Evolutionary conservation across 129 eudicot species (phyloP).

Genomic region (Artemisia tridentata): DNA sequence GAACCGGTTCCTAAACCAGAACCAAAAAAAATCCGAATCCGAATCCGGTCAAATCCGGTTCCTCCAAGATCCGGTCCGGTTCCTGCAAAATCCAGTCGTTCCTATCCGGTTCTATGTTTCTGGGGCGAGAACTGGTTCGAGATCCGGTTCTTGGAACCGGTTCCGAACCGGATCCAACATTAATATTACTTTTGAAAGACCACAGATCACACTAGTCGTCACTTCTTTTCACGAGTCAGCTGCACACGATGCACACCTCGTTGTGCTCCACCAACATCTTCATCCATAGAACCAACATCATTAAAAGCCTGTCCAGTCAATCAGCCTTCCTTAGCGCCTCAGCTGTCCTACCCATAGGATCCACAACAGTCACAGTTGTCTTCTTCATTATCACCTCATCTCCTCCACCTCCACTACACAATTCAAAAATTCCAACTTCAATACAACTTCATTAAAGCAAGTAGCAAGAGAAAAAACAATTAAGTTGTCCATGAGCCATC

Average conservation of each 20-base stretch:
- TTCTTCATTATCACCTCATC: neutral
- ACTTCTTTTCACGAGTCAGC: constrained; percentile 20
- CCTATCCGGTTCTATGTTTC: no score
- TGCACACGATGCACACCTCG: constrained; percentile 25
- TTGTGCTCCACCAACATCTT: neutral
- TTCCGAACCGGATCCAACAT: no score
- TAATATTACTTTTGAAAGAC: no score
- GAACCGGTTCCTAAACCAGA: no score
- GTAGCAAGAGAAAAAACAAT: neutral
- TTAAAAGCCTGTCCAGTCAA: constrained; percentile 31
- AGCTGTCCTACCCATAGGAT: neutral
- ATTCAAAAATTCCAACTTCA: neutral
- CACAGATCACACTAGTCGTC: neutral
- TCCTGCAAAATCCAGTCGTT: no score
- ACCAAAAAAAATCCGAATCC: no score
- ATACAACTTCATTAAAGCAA: neutral
- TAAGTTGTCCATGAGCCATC: no score
- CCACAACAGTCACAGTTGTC: neutral
- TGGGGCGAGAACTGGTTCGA: no score
- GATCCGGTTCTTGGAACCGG: no score
- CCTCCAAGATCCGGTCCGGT: no score
- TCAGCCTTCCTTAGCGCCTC: constrained; percentile 27
- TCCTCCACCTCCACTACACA: constrained; percentile 4
- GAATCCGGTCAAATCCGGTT: no score
- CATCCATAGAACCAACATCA: constrained; percentile 20